Base-by-base conservation (phyloP, 1,284 basidiomycete species). In the Veloboletus limbatus region DNA sequence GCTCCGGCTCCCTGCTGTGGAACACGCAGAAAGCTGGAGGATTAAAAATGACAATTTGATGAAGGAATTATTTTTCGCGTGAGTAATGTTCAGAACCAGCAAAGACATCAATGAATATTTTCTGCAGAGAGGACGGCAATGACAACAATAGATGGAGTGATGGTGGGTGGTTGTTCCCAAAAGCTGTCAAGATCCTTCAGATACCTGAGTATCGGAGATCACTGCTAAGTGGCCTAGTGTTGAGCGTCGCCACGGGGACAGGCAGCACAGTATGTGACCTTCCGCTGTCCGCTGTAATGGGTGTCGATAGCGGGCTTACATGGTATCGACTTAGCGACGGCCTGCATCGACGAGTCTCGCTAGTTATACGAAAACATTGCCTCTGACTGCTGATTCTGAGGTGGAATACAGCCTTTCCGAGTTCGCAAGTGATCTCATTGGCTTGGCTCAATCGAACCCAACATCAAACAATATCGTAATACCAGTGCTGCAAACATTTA, bases 161-260 rank as follows among this genome's bases (percentile, higher is more conserved):
- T 53, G 79, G 82, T 31, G 66, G 65, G 24, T 85, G 79, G 79
- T 64, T 91, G 17, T 93, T 87, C 63, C 82, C 85, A 5, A 78
- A 71, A 49, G 82, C 81, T 3, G 78, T 92, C 43, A 78, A 73
- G 33, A 67, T 94, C n/a, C 72, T 95, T 24, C 71, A 76, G 37
- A 71, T 88, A 45, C 63, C 67, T 34, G 68, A 71, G 52, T 92
- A 88, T 61, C 77, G 87, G 14, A 63, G 67, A 32, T 58, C 72
- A n/a, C 59, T 95, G 22, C 71, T 95, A 17, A 71, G 76, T 6
- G 93, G 93, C 0, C 66, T 94, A 4, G 73, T 93, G 3, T 70
- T 88, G 43, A 92, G 88, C 53, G 72, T 88, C 25, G 87, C 85
- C 28, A 87, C 88, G 62, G 85, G 81, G 65, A 90, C 89, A 4